These are phyloP conservation scores for Carex cristatella DNA, from an alignment of 176 grass and related monocot genomes.

Conservation along the genomic window DNA sequence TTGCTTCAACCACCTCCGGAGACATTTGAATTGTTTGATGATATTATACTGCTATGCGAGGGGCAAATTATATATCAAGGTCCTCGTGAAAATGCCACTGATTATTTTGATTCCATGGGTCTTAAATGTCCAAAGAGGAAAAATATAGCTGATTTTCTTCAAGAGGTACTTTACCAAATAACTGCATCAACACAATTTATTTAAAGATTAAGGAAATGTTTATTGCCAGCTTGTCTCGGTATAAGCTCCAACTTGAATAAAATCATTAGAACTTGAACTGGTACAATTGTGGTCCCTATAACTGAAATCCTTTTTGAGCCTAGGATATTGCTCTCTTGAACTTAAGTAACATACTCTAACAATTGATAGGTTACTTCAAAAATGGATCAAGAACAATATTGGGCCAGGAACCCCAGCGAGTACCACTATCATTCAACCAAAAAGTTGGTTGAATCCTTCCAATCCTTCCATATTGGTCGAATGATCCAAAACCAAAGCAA, in stretches of 20 bases:
- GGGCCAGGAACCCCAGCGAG: slow-evolving; percentile 48
- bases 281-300: not conserved
- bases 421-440: slow-evolving; percentile 59
- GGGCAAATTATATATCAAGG: slow-evolving; percentile 87
- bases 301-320: not conserved
- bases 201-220: not conserved
- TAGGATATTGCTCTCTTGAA: not conserved
- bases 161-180: slow-evolving; percentile 59
- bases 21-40: slow-evolving; percentile 91
- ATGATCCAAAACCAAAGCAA: slow-evolving; percentile 29
- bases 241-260: not conserved
- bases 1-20: slow-evolving; percentile 86
- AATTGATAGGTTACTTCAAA: slow-evolving; percentile 69
- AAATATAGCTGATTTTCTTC: slow-evolving; percentile 86
- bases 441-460: slow-evolving; percentile 52
- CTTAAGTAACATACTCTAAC: not conserved
- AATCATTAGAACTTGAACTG: not conserved
- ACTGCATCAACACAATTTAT: not conserved
- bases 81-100: slow-evolving; percentile 60
- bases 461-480: slow-evolving; percentile 32
- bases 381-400: slow-evolving; percentile 90
- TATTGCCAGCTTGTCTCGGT: not conserved
- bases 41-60: slow-evolving; percentile 86
- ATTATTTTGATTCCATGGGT: slow-evolving; percentile 75
- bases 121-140: slow-evolving; percentile 90